These are phyloP conservation scores for Sporothrix pseudoabietina DNA, from an alignment of 2,329 filamentous ascomycete genomes.

Conservation along the genomic window DNA sequence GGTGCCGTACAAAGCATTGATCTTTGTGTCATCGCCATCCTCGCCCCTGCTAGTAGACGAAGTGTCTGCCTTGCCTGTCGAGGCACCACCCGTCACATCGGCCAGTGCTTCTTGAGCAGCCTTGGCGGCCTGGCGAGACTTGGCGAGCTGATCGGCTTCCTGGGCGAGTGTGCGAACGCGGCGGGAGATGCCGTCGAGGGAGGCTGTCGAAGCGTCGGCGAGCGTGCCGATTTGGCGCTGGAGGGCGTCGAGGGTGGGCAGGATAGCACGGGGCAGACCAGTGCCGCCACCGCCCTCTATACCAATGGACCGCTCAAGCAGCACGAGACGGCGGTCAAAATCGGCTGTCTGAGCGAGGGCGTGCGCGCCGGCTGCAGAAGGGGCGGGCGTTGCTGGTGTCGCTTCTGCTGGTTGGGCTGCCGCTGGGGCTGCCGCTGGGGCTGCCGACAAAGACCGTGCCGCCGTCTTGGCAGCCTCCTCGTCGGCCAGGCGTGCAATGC, in stretches of 20 bases:
- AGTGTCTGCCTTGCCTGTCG: slow-evolving; percentile 27
- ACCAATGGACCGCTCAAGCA: slow-evolving; percentile 80
- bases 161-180: slow-evolving; percentile 69
- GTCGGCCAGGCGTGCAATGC: slow-evolving; percentile 52
- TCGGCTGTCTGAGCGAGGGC: slow-evolving; percentile 75
- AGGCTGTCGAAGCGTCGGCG: slow-evolving; percentile 69
- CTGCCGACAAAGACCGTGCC: neutral
- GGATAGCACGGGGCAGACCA: slow-evolving; percentile 64
- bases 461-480: slow-evolving; percentile 27
- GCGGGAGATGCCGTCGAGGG: slow-evolving; percentile 70
- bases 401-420: slow-evolving; percentile 27
- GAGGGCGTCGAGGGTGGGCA: slow-evolving; percentile 78
- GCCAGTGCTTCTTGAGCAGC: slow-evolving; percentile 61
- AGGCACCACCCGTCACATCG: neutral
- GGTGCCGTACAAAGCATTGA: slow-evolving; percentile 88
- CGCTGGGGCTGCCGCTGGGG: neutral
- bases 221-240: slow-evolving; percentile 79
- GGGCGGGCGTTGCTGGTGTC: slow-evolving; percentile 42
- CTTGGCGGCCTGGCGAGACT: slow-evolving; percentile 64
- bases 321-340: slow-evolving; percentile 78
- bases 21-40: slow-evolving; percentile 76
- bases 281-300: slow-evolving; percentile 49
- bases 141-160: slow-evolving; percentile 72
- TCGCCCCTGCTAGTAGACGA: slow-evolving; percentile 37
- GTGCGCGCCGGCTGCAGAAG: slow-evolving; percentile 47